Evolutionary conservation across 257 asterid species (phyloP).

Genomic region (Schizonepeta tenuifolia): DNA sequence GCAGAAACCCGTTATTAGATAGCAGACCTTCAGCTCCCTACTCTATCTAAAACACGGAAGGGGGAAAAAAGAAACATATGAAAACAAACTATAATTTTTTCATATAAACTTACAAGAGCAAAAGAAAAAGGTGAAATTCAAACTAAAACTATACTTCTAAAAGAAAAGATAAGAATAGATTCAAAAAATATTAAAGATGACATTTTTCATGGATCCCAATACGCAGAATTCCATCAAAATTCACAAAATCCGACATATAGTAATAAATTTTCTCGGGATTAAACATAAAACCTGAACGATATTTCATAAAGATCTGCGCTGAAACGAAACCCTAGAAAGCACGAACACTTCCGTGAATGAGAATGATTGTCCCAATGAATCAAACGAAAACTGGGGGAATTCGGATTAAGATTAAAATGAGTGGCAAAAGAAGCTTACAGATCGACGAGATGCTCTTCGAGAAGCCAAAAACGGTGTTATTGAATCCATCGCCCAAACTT

Average conservation of each 20-base stretch:
- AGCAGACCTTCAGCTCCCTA: slow-evolving; percentile 22
- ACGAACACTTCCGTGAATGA: slow-evolving; percentile 36
- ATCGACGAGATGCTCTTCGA: slow-evolving; percentile 46
- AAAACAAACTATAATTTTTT: slow-evolving; percentile 7
- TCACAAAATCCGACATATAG: slow-evolving; percentile 28
- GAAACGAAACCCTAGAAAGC: slow-evolving; percentile 53
- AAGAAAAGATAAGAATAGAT: slow-evolving; percentile 18
- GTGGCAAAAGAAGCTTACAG: slow-evolving; percentile 47
- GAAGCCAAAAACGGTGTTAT: slow-evolving; percentile 38
- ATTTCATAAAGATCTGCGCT: slow-evolving; percentile 52
- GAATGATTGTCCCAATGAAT: slow-evolving; percentile 36
- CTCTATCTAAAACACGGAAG: slow-evolving; percentile 16
- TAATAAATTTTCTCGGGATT: slow-evolving; percentile 35
- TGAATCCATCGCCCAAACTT: slow-evolving; percentile 48
- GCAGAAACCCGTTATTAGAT: slow-evolving; percentile 29
- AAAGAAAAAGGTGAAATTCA: slow-evolving; percentile 4
- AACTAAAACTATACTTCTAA: slow-evolving; percentile 20
- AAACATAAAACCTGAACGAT: slow-evolving; percentile 29
- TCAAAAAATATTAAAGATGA: slow-evolving; percentile 11
- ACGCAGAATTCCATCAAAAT: slow-evolving; percentile 15
- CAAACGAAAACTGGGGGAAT: slow-evolving; percentile 25
- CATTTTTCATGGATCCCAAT: slow-evolving; percentile 41
- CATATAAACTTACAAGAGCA: slow-evolving; percentile 15
- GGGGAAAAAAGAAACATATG: neutral
- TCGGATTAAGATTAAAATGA: slow-evolving; percentile 19